Evolutionary conservation across 2,329 filamentous ascomycete genomes (phyloP).

Genomic region (Dothideomycetidae sp.): DNA sequence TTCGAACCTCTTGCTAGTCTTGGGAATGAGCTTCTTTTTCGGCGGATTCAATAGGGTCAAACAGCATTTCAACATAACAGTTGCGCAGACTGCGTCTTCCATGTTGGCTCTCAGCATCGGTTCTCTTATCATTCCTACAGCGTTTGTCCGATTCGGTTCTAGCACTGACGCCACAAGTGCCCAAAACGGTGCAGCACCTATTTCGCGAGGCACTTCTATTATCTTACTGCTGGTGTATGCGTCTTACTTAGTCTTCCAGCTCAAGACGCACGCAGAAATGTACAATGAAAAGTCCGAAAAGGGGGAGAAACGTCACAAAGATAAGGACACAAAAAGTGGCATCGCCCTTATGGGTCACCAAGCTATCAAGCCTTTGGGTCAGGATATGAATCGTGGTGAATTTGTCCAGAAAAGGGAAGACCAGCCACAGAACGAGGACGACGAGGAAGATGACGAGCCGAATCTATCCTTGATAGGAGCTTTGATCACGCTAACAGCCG

Average conservation of each 20-base stretch:
- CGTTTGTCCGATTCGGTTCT: slow-evolving; percentile 49
- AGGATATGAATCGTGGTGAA: slow-evolving; percentile 36
- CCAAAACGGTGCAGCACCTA: slow-evolving; percentile 17
- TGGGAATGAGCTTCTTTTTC: slow-evolving; percentile 88
- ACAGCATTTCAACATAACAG: slow-evolving; percentile 83
- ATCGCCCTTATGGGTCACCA: slow-evolving; percentile 40
- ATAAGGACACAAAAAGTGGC: slow-evolving; percentile 36
- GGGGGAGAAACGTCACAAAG: slow-evolving; percentile 43
- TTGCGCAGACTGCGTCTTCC: slow-evolving; percentile 78
- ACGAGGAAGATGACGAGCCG: slow-evolving; percentile 58
- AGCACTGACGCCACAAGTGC: slow-evolving; percentile 12
- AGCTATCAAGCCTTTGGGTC: slow-evolving; percentile 36
- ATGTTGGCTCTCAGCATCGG: slow-evolving; percentile 66
- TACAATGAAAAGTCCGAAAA: slow-evolving; percentile 74
- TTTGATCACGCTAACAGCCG: slow-evolving; percentile 52
- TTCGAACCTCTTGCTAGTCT: slow-evolving; percentile 74
- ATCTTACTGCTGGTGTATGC: slow-evolving; percentile 74
- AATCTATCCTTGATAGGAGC: slow-evolving; percentile 61
- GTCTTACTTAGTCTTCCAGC: slow-evolving; percentile 78
- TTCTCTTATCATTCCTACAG: slow-evolving; percentile 77
- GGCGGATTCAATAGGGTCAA: slow-evolving; percentile 65
- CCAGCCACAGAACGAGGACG: too few species aligned
- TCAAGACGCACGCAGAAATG: slow-evolving; percentile 67
- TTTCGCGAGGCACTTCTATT: slow-evolving; percentile 61
- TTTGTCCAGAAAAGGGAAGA: slow-evolving; percentile 34